phyloP scores from a whole-genome alignment of 305 asterid species.

The Plantago rigida region DNA sequence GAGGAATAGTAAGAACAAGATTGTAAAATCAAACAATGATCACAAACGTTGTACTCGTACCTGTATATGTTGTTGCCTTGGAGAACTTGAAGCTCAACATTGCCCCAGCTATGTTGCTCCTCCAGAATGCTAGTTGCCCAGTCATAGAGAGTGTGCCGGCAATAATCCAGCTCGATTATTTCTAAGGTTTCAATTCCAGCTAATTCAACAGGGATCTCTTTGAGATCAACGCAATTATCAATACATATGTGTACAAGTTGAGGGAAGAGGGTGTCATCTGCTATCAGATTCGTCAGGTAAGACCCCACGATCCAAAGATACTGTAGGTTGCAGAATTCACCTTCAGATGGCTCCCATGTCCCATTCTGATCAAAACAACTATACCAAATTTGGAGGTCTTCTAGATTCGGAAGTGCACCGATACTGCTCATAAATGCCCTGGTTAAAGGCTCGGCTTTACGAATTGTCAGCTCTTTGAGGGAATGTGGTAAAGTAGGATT shows the following conservation, averaged over 20 bases:
- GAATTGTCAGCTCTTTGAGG: not conserved
- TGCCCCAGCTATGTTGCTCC: no score
- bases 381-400: not conserved
- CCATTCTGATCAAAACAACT: not conserved
- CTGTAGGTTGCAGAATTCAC: not conserved
- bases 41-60: no score
- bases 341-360: conserved; percentile 4
- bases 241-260: not conserved
- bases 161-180: not conserved
- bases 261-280: conserved; percentile 5
- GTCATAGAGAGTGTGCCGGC: not conserved
- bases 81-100: no score
- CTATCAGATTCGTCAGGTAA: not conserved
- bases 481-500: not conserved
- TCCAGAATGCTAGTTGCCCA: no score
- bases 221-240: not conserved
- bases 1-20: no score
- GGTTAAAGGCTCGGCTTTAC: not conserved
- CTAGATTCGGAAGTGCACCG: not conserved
- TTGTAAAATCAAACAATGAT: no score
- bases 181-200: not conserved
- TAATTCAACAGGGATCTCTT: not conserved
- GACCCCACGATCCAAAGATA: not conserved
- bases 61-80: no score
- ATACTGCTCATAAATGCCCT: not conserved